A percentile compares a stretch with the other conserved stretches of the same genome.
These are phyloP conservation scores for Hemisphaericaspora subhashii DNA, from an alignment of 1,139 yeast genomes.

Conservation along the genomic window DNA sequence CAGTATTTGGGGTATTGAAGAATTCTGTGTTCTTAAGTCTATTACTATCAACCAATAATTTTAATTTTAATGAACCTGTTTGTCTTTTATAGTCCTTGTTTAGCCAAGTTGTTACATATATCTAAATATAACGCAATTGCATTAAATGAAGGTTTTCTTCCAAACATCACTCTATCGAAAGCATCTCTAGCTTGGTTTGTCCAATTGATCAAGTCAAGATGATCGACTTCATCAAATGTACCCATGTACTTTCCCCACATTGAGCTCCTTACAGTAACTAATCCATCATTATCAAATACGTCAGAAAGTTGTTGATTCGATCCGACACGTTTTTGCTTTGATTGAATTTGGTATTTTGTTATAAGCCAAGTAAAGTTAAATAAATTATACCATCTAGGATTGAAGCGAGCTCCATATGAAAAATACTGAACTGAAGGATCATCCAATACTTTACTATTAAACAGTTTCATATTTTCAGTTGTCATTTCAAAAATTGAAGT, in stretches of 20 bases:
- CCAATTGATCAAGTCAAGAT: conserved; percentile 84
- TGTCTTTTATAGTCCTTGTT: conserved; percentile 51
- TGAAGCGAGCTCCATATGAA: conserved; percentile 78
- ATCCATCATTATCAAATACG: conserved; percentile 69
- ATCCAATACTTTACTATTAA: conserved; percentile 54
- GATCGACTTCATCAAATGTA: conserved; percentile 76
- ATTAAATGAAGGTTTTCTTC: conserved; percentile 51
- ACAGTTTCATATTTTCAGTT: conserved; percentile 48
- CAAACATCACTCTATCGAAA: conserved; percentile 35
- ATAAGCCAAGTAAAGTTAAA: conserved; percentile 66
- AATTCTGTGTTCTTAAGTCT: conserved; percentile 26
- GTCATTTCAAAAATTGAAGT: conserved; percentile 61
- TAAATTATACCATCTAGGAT: conserved; percentile 61
- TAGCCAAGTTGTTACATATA: conserved; percentile 68
- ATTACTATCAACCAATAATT: conserved; percentile 24
- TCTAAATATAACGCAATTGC: conserved; percentile 75
- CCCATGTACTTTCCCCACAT: conserved; percentile 86
- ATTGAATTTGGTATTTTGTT: conserved; percentile 34
- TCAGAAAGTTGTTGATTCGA: conserved; percentile 9
- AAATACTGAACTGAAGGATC: conserved; percentile 68
- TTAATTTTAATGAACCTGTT: background rate
- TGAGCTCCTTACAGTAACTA: conserved; percentile 76
- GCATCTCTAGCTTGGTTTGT: conserved; percentile 51
- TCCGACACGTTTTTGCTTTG: conserved; percentile 10
- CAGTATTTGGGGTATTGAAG: conserved; percentile 50